Percentiles rank a stretch among this genome's conserved stretches.
These are phyloP conservation scores for Sanghuangporus weigelae DNA, from an alignment of 1,284 basidiomycete species.

Conservation along the genomic window DNA sequence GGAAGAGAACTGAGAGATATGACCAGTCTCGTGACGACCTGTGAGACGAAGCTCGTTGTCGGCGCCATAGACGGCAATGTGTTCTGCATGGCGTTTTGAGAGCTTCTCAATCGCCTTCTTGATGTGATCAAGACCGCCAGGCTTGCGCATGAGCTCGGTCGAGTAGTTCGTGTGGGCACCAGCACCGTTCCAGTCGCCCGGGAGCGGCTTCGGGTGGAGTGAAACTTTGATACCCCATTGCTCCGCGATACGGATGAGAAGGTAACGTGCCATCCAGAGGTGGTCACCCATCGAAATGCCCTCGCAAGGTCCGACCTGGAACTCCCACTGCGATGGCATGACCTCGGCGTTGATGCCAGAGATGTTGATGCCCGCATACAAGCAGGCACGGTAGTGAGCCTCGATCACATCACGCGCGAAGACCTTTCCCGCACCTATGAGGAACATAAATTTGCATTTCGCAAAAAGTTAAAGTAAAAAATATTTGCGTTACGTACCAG, in stretches of 20 bases:
- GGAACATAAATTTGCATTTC: not conserved
- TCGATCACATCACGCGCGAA: slow-evolving; percentile 99
- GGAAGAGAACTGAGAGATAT: slow-evolving; percentile 89
- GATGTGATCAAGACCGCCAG: slow-evolving; percentile 92
- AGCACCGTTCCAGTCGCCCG: slow-evolving; percentile 99
- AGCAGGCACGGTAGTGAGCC: slow-evolving; percentile 97
- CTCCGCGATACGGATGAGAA: slow-evolving; percentile 90
- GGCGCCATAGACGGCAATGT: slow-evolving; percentile 96
- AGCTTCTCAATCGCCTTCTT: slow-evolving; percentile 93
- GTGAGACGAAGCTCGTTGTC: slow-evolving; percentile 94
- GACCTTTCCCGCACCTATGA: slow-evolving; percentile 86
- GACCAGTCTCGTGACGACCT: slow-evolving; percentile 94
- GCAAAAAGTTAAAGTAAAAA: not conserved
- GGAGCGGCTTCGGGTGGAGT: slow-evolving; percentile 99
- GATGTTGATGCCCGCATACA: slow-evolving; percentile 97
- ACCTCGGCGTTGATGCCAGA: slow-evolving; percentile 99
- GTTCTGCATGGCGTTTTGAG: slow-evolving; percentile 77
- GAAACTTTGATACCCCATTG: slow-evolving; percentile 98
- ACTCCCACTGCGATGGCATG: slow-evolving; percentile 99
- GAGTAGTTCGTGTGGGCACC: slow-evolving; percentile 96
- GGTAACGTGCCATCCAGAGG: slow-evolving; percentile 95
- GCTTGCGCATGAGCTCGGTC: slow-evolving; percentile 88
- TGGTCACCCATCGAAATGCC: slow-evolving; percentile 99
- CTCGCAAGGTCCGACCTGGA: slow-evolving; percentile 98
- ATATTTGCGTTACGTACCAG: slow-evolving; percentile 56